Evolutionary conservation across 106 monocot species (phyloP), one percentile per base, ranked within the genome.

Genomic region (Allium cepa): DNA sequence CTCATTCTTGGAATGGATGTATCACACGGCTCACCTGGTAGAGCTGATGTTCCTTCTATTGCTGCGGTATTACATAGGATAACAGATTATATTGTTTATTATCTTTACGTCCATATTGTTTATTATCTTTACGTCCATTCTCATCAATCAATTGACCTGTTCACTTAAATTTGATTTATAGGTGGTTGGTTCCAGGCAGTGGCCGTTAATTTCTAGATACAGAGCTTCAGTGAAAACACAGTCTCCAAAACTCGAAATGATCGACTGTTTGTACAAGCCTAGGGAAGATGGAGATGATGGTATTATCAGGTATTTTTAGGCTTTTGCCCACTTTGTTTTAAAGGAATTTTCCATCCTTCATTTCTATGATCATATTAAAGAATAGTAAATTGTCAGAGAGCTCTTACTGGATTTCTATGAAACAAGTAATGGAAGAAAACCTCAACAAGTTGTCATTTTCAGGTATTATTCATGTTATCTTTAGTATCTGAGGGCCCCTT

Each of bases 1-100:
- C n/a, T 93, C 63, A 88, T 93, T 69, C 67, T 93, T 68, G 93
- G 85, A 7, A 83, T 86, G 81, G 78, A 81, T 76, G 83, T 93
- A 59, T 93, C 85, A 8, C 93, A 93, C 78, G 88, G 83, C 12
- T 79, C 80, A 26, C 85, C 79, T 27, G 85, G 93, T 46, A 78
- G 70, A 59, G 66, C 74, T 22, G 85, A 81, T 67, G 17, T 86
- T 27, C 88, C 85, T 67, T 93, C 93, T 16, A 77, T 93, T 65
- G 93, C 93, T 50, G 93, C 85, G 61, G 93, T 93, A 81, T 46
- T 66, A 26, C 7, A 10, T 14, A 15, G 10, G 17, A 51, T 26
- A 51, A 7, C 8, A 18, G 52, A 10, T 22, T 22, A 22, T 22
- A 22, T 22, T 22, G 22, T 22, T 22, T 22, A 22, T 22, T 22